Percentiles rank a stretch among this genome's conserved stretches.
phyloP scores from a whole-genome alignment of 1,139 yeast genomes.

The Tardiomyces digboiensis region DNA sequence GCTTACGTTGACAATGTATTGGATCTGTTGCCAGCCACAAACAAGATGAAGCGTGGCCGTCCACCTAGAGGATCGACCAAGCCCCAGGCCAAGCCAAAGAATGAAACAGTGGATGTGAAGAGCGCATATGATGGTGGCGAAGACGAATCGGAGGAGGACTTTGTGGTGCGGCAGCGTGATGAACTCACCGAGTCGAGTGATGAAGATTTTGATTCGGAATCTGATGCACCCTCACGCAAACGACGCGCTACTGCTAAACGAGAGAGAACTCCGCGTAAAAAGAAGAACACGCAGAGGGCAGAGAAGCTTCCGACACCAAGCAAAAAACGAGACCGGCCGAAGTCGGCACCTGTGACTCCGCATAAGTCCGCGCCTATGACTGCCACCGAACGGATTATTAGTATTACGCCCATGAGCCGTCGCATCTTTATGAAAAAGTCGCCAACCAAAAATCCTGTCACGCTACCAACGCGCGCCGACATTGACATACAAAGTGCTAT shows the following conservation, averaged over 20 bases:
- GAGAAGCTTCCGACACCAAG: conserved; percentile 5
- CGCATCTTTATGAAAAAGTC: not conserved
- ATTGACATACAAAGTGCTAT: not conserved
- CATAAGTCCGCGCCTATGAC: not conserved
- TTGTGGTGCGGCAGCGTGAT: conserved; percentile 11
- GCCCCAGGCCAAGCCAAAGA: not conserved
- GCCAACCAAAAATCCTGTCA: not conserved
- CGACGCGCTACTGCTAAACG: conserved; percentile 1
- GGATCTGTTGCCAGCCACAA: conserved; percentile 2
- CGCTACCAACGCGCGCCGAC: not conserved
- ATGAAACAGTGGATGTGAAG: not conserved
- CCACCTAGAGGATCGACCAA: not conserved
- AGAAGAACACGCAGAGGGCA: conserved; percentile 1
- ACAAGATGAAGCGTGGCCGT: not conserved
- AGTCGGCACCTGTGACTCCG: not conserved
- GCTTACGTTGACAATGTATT: not conserved
- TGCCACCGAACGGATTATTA: not conserved
- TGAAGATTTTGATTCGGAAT: not conserved
- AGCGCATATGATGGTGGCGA: conserved; percentile 5
- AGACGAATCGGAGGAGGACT: conserved; percentile 21
- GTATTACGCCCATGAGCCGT: not conserved
- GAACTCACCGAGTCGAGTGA: not conserved
- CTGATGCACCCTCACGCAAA: not conserved
- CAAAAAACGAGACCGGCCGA: not conserved
- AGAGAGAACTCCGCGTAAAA: not conserved